A percentile compares a stretch with the other conserved stretches of the same genome.
Conservation (phyloP, 495 filamentous ascomycete species). For the Filosporella fistucella region DNA sequence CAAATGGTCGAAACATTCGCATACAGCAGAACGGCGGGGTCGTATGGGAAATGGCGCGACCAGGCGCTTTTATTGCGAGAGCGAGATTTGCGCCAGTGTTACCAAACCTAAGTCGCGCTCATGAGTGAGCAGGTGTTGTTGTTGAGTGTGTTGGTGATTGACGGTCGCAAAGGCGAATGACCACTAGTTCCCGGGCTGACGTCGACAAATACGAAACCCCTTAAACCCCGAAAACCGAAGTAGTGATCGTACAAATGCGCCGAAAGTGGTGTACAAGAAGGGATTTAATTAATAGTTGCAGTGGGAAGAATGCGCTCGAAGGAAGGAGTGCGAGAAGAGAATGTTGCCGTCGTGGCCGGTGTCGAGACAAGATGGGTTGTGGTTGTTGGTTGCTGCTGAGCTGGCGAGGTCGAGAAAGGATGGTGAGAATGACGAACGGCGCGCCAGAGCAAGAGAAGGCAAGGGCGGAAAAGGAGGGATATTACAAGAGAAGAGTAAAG, state of each 20-base stretch:
- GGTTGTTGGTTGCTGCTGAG: constrained; percentile 2
- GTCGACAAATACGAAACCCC: constrained; percentile 12
- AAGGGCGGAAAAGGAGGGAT: constrained; percentile 3
- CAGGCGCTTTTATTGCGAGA: constrained; percentile 1
- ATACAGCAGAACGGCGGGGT: constrained; percentile 12
- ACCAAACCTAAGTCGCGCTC: constrained; percentile 4
- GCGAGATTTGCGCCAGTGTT: constrained; percentile 7
- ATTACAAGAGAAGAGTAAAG: constrained; percentile 6
- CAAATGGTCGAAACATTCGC: constrained; percentile 53
- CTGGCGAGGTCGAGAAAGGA: constrained; percentile 15
- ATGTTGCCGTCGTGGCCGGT: constrained; percentile 20
- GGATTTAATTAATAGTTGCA: constrained; percentile 17
- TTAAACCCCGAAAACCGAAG: constrained; percentile 8
- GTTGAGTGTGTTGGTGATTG: neutral
- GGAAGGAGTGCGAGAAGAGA: constrained; percentile 25
- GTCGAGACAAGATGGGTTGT: constrained; percentile 1
- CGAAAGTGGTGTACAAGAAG: constrained; percentile 15
- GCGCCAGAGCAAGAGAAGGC: constrained; percentile 6
- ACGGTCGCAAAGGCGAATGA: neutral
- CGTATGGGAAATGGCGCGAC: neutral
- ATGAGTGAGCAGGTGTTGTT: neutral
- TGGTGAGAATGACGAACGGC: neutral
- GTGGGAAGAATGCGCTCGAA: constrained; percentile 19
- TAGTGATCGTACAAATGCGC: constrained; percentile 17
- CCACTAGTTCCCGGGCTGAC: constrained; percentile 9